Percentiles rank a stretch among this genome's conserved stretches.
Conservation (phyloP, 768 basidiomycete genomes). For the Kwoniella botswanensis region DNA sequence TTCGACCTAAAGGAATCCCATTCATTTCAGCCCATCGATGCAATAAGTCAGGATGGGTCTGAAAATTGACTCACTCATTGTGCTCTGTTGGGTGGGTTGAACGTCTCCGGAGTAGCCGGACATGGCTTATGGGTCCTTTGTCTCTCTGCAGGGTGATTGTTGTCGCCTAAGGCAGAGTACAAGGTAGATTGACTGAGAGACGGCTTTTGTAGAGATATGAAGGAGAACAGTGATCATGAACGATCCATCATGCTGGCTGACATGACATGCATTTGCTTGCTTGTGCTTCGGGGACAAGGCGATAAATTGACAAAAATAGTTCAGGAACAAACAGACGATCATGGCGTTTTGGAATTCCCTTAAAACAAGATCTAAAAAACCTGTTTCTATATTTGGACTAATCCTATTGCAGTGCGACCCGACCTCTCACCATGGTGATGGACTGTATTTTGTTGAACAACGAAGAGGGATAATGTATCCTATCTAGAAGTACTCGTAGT, state of each 20-base stretch:
- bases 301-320: background rate
- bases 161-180: no score
- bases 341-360: background rate
- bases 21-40: no score
- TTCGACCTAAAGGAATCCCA: no score
- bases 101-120: background rate
- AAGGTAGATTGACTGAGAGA: no score
- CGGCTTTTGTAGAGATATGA: no score
- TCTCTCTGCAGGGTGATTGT: background rate
- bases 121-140: background rate
- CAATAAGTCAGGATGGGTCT: no score
- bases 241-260: background rate
- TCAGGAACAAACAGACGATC: background rate
- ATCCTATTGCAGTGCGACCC: background rate
- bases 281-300: background rate
- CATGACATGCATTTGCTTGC: background rate
- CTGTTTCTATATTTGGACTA: background rate
- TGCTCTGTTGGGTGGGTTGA: background rate
- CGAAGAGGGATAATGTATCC: no score
- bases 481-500: no score
- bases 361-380: background rate
- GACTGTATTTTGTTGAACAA: no score
- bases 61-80: constrained; percentile 11
- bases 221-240: no score
- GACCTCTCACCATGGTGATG: no score